Percentiles rank a stretch among this genome's conserved stretches.
Conservation (phyloP, 2,329 filamentous ascomycete species). For the Exophiala dermatitidis region DNA sequence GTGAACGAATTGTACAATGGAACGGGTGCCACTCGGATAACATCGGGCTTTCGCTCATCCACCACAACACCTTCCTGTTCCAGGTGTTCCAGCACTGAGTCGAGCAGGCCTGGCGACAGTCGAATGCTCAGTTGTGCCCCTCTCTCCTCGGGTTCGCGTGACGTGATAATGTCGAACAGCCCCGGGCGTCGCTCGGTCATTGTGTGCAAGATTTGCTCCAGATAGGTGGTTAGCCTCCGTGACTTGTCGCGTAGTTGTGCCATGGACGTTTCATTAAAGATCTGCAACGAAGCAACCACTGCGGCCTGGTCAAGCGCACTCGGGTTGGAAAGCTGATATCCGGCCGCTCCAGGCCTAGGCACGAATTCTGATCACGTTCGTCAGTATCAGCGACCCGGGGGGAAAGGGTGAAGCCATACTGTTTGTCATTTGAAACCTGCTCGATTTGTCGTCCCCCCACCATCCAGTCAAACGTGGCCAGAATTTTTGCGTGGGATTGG, state of each 20-base stretch:
- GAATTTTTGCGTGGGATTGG: slow-evolving; percentile 37
- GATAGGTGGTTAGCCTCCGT: slow-evolving; percentile 65
- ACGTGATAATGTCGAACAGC: slow-evolving; percentile 61
- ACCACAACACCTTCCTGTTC: slow-evolving; percentile 65
- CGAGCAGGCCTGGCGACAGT: slow-evolving; percentile 61
- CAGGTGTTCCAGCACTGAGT: slow-evolving; percentile 57
- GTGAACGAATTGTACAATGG: slow-evolving; percentile 76
- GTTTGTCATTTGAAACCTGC: slow-evolving; percentile 64
- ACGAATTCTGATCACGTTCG: slow-evolving; percentile 49
- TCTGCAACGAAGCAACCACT: slow-evolving; percentile 63
- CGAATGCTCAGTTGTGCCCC: slow-evolving; percentile 74
- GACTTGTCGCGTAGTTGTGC: slow-evolving; percentile 62
- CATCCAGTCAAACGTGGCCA: slow-evolving; percentile 66
- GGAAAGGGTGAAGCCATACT: slow-evolving; percentile 5
- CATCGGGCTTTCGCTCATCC: slow-evolving; percentile 78
- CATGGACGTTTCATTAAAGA: slow-evolving; percentile 69
- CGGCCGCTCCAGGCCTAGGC: slow-evolving; percentile 68
- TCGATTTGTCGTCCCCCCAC: slow-evolving; percentile 72
- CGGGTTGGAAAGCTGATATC: slow-evolving; percentile 81
- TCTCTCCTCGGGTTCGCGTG: slow-evolving; percentile 57
- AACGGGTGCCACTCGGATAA: slow-evolving; percentile 74
- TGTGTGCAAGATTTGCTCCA: slow-evolving; percentile 57
- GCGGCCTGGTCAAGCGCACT: slow-evolving; percentile 69
- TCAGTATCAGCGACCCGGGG: neutral
- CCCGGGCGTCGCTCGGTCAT: slow-evolving; percentile 21